A percentile compares a stretch with the other conserved stretches of the same genome.
These are phyloP conservation scores for Pseudogymnoascus sp. DNA, from an alignment of 2,329 filamentous ascomycete genomes.

Conservation along the genomic window DNA sequence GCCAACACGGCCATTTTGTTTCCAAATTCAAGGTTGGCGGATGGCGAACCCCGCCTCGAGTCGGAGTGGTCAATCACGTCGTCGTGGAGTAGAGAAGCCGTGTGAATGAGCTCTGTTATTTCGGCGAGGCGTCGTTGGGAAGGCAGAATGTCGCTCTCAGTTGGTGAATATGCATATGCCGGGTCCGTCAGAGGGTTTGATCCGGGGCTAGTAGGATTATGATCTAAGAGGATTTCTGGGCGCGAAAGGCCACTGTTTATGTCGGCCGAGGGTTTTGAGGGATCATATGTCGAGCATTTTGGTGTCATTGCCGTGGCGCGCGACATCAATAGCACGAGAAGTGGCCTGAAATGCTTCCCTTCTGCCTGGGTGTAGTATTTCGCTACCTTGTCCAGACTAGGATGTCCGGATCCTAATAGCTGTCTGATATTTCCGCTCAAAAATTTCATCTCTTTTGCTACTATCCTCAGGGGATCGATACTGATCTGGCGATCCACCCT, in stretches of 20 bases:
- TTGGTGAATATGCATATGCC: constrained; percentile 27
- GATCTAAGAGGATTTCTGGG: constrained; percentile 62
- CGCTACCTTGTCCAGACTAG: constrained; percentile 85
- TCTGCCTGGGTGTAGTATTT: constrained; percentile 98
- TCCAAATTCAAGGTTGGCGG: constrained; percentile 89
- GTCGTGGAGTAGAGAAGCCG: constrained; percentile 91
- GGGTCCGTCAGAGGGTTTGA: constrained; percentile 42
- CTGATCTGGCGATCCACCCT: constrained; percentile 70
- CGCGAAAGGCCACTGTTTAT: constrained; percentile 58
- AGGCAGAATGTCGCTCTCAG: constrained; percentile 69
- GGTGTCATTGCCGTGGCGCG: constrained; percentile 78
- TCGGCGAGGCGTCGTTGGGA: constrained; percentile 87
- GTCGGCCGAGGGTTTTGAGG: constrained; percentile 27
- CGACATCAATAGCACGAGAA: constrained; percentile 94
- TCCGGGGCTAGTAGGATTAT: constrained; percentile 61
- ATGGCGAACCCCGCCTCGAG: constrained; percentile 73
- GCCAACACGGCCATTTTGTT: constrained; percentile 99
- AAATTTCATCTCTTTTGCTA: constrained; percentile 95
- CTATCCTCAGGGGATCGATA: constrained; percentile 80
- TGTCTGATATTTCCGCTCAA: constrained; percentile 89
- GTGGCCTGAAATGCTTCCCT: constrained; percentile 91
- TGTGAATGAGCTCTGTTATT: constrained; percentile 96
- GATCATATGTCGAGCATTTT: constrained; percentile 44
- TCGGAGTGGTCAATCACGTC: constrained; percentile 94
- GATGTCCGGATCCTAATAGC: constrained; percentile 88